phyloP scores from a whole-genome alignment of 2,329 filamentous ascomycete species.

The Ophiostoma pallidulum region DNA sequence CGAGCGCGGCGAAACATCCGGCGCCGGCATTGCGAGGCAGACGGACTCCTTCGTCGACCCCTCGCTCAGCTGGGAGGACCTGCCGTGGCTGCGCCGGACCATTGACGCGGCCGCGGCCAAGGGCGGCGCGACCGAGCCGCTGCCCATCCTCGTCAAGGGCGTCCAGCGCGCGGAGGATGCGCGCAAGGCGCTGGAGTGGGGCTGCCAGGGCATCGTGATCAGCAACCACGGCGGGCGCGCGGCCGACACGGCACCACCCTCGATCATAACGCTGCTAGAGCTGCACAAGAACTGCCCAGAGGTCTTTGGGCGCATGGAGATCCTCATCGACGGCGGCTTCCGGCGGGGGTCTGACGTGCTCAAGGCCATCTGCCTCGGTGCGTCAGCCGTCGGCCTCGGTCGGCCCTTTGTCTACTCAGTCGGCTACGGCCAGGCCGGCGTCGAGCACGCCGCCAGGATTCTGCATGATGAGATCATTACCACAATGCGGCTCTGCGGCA shows the following conservation, averaged over 20 bases:
- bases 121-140: conserved; percentile 6
- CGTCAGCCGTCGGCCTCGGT: conserved; percentile 36
- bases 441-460: conserved; percentile 31
- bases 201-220: conserved; percentile 44
- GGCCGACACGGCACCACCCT: conserved; percentile 37
- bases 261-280: conserved; percentile 31
- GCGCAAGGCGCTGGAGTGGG: conserved; percentile 36
- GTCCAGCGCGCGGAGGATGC: conserved; percentile 49
- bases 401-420: conserved; percentile 35
- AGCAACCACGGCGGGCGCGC: conserved; percentile 51
- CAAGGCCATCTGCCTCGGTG: conserved; percentile 34
- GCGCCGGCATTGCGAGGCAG: conserved; percentile 40
- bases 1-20: neutral
- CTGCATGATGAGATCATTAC: conserved; percentile 29
- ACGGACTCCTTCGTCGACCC: conserved; percentile 43
- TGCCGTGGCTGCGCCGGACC: conserved; percentile 41
- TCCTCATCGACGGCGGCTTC: conserved; percentile 34
- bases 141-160: conserved; percentile 48
- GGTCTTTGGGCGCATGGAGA: conserved; percentile 28
- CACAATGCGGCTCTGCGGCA: conserved; percentile 27
- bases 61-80: conserved; percentile 41
- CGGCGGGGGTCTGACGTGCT: conserved; percentile 33
- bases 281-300: conserved; percentile 31
- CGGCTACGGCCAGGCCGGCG: conserved; percentile 35
- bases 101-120: conserved; percentile 11